Evolutionary conservation across 1,284 basidiomycete genomes (phyloP), one percentile per base, ranked within the genome.

Genomic region (Lentinus polychrous): DNA sequence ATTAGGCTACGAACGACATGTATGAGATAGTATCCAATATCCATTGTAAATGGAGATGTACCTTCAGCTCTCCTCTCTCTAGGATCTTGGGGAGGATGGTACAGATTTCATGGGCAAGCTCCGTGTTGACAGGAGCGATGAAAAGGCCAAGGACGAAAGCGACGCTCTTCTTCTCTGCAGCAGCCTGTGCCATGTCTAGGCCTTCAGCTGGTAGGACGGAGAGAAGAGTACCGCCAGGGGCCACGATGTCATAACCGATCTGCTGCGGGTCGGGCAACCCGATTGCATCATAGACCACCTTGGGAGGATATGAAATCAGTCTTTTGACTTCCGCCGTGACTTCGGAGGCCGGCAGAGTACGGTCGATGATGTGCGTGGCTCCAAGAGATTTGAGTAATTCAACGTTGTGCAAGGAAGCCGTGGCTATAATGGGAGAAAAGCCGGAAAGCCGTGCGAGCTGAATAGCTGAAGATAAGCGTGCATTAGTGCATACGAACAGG

Each of bases 391-490:
- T 73, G 51, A 78, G 64, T 52, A 59, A 63, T 0, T 57, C 66
- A 1, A 57, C 55, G 56, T 79, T 72, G 49, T 68, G 66, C 8
- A 61, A 49, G 8, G 75, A 78, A 5, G 73, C 65, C 5, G 75
- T 76, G 8, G 72, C 64, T 49, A 78, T 69, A 49, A 78, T 74
- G 3, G 68, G 69, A 2, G 65, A 68, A 60, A 76, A 76, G 0
- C 76, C 76, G 0, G 74, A 71, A 8, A 75, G 54, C 49, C 66
- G 68, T 7, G 71, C 71, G 18, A 78, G 60, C 57, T 79, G 74
- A 32, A 74, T 67, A 0, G 61, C 65, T 62, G 34, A 12, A 43
- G 39, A 31, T 40, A 10, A 49, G 32, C 23, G 31, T 34, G 40
- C 7, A 20, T 4, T 8, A 24, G 18, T 15, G 6, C 20, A n/a